Percentiles rank a stretch among this genome's conserved stretches.
Conservation (phyloP, 768 basidiomycete species). For the Tricholoma sp. region DNA sequence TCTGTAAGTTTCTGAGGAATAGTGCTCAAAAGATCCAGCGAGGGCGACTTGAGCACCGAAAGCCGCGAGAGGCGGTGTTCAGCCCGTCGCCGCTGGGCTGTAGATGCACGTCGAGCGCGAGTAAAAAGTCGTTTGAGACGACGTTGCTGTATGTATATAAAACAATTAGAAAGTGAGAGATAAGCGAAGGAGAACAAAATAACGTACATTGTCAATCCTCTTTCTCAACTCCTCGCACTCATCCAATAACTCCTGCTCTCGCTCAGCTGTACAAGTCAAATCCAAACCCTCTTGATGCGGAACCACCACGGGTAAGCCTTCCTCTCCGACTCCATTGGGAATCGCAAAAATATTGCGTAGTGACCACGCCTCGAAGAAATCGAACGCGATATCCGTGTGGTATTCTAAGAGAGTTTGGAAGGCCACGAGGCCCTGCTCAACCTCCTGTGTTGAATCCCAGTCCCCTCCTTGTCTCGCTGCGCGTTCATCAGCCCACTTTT, state of each 20-base stretch:
- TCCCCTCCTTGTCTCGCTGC: slow-evolving; percentile 37
- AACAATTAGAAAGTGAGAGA: not conserved
- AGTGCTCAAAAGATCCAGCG: slow-evolving; percentile 31
- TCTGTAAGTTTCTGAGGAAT: slow-evolving; percentile 36
- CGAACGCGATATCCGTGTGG: slow-evolving; percentile 87
- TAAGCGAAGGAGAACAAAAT: slow-evolving; percentile 3
- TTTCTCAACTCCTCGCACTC: slow-evolving; percentile 65
- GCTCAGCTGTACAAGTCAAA: slow-evolving; percentile 52
- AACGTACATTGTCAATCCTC: slow-evolving; percentile 59
- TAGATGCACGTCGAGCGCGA: slow-evolving; percentile 46
- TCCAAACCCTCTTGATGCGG: slow-evolving; percentile 75
- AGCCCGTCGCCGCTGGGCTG: slow-evolving; percentile 41
- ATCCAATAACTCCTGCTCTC: slow-evolving; percentile 55
- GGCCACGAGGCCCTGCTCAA: slow-evolving; percentile 76
- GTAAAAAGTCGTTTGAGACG: slow-evolving; percentile 52
- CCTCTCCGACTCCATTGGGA: slow-evolving; percentile 27
- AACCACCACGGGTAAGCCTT: slow-evolving; percentile 63
- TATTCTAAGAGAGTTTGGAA: slow-evolving; percentile 87
- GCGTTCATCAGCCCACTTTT: slow-evolving; percentile 69
- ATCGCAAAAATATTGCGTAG: slow-evolving; percentile 84
- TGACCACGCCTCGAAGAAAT: slow-evolving; percentile 89
- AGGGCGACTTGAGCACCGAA: slow-evolving; percentile 35
- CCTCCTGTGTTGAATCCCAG: slow-evolving; percentile 62
- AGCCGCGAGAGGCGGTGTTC: slow-evolving; percentile 38
- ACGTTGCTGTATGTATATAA: slow-evolving; percentile 48